Evolutionary conservation across 2,329 filamentous ascomycete genomes (phyloP), one percentile per base, ranked within the genome.

Genomic region (Karstenula rhodostoma): DNA sequence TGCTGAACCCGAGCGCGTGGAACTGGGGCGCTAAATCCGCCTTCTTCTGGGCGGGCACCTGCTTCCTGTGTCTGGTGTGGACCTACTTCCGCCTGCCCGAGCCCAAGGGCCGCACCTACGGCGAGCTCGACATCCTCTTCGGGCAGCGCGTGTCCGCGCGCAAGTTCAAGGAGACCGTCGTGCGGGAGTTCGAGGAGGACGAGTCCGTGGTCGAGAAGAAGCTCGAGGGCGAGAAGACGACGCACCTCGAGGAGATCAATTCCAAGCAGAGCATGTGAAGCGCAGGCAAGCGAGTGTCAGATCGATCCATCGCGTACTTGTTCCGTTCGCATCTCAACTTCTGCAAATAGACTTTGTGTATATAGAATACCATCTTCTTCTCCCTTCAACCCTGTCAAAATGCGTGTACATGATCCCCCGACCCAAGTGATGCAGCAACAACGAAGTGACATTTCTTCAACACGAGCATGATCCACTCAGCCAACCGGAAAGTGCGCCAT

Each of bases 11-110:
- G 15, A 65, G 70, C 27, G 72, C 73, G 13, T 76, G 73, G 73
- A 70, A 73, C 77, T 96, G 93, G 93, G 85, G 87, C 61, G 94
- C 94, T 77, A 94, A 87, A 71, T 86, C 92, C 1, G 93, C 92
- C 32, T 96, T 96, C 80, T 95, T 96, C 82, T 93, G 93, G 89
- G 89, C 88, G 22, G 91, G 88, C 2, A 89, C 92, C 51, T 94
- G 90, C 77, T 90, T 92, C 79, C 78, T 88, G 57, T 94, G 91
- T 80, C 86, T 92, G 67, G 78, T 95, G 8, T 96, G 94, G 81
- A 89, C 89, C 0, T 93, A 87, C 73, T 93, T 93, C 82, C 86
- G 91, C 13, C 83, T 94, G 0, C 93, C 93, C 0, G 93, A 96
- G 74, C 91, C 93, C 0, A 83, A 83, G 6, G 93, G 91, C 15